phyloP scores from a whole-genome alignment of 2,329 filamentous ascomycete genomes.

The Cordyceps fumosorosea region DNA sequence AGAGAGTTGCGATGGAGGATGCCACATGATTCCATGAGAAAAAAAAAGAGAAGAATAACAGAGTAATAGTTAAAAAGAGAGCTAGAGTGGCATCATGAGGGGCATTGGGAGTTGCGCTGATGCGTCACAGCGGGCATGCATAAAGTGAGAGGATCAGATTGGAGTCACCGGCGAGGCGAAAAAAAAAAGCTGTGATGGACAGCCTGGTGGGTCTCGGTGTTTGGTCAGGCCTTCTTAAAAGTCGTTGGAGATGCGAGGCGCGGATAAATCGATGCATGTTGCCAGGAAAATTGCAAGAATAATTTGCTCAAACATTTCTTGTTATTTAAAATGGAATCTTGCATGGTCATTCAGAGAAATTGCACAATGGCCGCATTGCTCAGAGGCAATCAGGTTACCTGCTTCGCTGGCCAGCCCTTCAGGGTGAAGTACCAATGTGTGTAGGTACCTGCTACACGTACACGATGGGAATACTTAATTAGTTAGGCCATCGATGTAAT shows the following conservation, averaged over 20 bases:
- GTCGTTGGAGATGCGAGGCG: no score
- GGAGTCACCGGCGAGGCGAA: not conserved
- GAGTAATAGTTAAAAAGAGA: not conserved
- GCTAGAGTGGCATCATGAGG: not conserved
- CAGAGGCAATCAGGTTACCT: no score
- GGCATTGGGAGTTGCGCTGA: not conserved
- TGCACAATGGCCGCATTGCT: no score
- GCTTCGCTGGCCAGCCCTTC: no score
- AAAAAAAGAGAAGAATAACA: not conserved
- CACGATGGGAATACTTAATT: no score
- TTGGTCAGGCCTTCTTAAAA: not conserved
- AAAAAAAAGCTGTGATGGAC: not conserved
- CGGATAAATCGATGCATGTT: not conserved
- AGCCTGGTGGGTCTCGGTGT: slow-evolving; percentile 2
- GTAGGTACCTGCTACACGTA: no score
- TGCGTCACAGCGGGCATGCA: not conserved
- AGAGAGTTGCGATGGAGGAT: slow-evolving; percentile 4
- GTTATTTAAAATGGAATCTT: no score
- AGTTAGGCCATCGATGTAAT: no score
- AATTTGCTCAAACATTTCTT: no score
- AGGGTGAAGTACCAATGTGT: no score
- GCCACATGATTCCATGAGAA: slow-evolving; percentile 10
- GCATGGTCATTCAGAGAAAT: no score
- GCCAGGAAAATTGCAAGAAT: no score
- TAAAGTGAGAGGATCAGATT: not conserved